phyloP scores from a whole-genome alignment of 768 basidiomycete species.

The Harrya chromipes region DNA sequence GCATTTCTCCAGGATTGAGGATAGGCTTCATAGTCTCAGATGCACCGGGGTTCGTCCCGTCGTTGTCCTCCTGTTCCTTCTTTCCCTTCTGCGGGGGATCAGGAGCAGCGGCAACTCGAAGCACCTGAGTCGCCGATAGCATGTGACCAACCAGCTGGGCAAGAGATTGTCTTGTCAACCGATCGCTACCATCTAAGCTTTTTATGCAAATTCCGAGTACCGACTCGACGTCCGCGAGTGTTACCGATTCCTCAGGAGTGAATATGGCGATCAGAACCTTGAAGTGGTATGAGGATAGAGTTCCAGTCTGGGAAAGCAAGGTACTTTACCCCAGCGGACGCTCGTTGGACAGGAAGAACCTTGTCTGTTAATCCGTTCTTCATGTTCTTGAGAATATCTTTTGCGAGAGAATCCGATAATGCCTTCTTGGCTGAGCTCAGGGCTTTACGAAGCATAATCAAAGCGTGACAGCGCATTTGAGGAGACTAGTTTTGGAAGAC shows the following conservation, averaged over 20 bases:
- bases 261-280: slow-evolving; percentile 59
- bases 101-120: slow-evolving; percentile 44
- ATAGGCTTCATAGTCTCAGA: slow-evolving; percentile 65
- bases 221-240: slow-evolving; percentile 72
- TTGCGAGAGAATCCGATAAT: slow-evolving; percentile 70
- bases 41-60: slow-evolving; percentile 44
- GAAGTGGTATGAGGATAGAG: slow-evolving; percentile 14
- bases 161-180: slow-evolving; percentile 75
- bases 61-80: slow-evolving; percentile 62
- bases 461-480: slow-evolving; percentile 77
- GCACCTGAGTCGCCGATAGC: slow-evolving; percentile 78
- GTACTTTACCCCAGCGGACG: slow-evolving; percentile 63
- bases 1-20: slow-evolving; percentile 74
- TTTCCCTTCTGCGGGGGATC: slow-evolving; percentile 57
- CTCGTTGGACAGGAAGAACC: slow-evolving; percentile 81
- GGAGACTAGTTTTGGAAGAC: slow-evolving; percentile 53
- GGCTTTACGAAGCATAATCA: slow-evolving; percentile 75
- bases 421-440: slow-evolving; percentile 80
- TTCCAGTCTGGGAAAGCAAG: neutral
- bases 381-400: slow-evolving; percentile 84
- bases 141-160: slow-evolving; percentile 81
- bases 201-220: slow-evolving; percentile 66
- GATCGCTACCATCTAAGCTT: slow-evolving; percentile 79
- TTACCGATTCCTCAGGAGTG: slow-evolving; percentile 50
- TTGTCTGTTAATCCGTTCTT: slow-evolving; percentile 75